phyloP scores from a whole-genome alignment of 2,329 filamentous ascomycete species.

The Colletotrichum ledebouriae region DNA sequence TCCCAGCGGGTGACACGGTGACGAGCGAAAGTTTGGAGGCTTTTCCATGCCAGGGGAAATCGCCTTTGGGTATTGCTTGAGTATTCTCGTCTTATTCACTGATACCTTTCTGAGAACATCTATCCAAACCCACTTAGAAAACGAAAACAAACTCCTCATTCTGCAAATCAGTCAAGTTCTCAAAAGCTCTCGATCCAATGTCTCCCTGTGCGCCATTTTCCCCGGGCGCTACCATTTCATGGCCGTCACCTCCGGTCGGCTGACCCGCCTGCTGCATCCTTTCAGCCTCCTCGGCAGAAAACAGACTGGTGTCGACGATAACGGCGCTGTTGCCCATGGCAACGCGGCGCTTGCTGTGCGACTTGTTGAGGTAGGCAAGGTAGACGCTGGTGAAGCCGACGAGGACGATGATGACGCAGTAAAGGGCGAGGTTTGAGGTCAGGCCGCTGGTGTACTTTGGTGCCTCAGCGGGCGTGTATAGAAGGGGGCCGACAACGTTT shows the following conservation, averaged over 20 bases:
- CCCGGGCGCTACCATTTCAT: constrained; percentile 44
- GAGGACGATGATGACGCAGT: constrained; percentile 67
- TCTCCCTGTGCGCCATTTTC: constrained; percentile 43
- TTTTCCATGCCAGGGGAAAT: too few species aligned
- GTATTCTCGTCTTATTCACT: too few species aligned
- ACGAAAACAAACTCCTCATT: constrained; percentile 76
- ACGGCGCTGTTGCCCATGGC: constrained; percentile 57
- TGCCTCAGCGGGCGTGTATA: constrained; percentile 71
- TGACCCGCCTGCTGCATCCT: constrained; percentile 49
- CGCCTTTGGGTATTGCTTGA: too few species aligned
- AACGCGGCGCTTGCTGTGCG: constrained; percentile 53
- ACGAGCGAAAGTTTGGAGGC: too few species aligned
- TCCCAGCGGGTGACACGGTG: too few species aligned
- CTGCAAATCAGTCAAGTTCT: constrained; percentile 71
- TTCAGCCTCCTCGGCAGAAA: constrained; percentile 59
- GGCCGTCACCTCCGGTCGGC: constrained; percentile 44
- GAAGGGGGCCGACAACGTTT: constrained; percentile 74
- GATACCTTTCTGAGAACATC: not conserved
- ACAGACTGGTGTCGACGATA: constrained; percentile 71
- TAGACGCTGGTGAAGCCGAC: constrained; percentile 52
- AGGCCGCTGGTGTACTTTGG: constrained; percentile 70
- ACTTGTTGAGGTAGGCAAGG: constrained; percentile 64
- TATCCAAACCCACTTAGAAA: constrained; percentile 44
- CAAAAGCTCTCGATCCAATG: constrained; percentile 62
- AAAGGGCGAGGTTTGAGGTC: constrained; percentile 70